Evolutionary conservation across 2,329 filamentous ascomycete species (phyloP).

Genomic region (Arthrinium phaeospermum): DNA sequence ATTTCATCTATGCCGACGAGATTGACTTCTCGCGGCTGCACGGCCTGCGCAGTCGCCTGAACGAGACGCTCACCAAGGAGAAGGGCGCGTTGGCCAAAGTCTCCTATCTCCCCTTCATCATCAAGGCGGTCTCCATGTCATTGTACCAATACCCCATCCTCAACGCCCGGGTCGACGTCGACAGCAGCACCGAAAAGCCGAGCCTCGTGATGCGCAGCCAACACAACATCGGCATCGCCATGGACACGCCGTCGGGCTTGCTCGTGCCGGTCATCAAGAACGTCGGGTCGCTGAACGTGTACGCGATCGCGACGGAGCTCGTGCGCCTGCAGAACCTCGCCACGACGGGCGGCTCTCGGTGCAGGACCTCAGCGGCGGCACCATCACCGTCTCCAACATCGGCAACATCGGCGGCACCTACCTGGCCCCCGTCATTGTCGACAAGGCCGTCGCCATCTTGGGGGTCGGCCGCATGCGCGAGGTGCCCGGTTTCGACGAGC

Average conservation of each 20-base stretch:
- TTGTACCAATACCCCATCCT: slow-evolving; percentile 83
- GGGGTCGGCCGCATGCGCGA: slow-evolving; percentile 82
- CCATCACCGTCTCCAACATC: slow-evolving; percentile 96
- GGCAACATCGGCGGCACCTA: slow-evolving; percentile 94
- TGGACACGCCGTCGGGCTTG: slow-evolving; percentile 89
- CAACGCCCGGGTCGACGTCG: slow-evolving; percentile 80
- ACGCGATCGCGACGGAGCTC: slow-evolving; percentile 79
- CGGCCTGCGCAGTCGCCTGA: slow-evolving; percentile 75
- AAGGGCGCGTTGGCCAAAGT: slow-evolving; percentile 64
- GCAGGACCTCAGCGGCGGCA: slow-evolving; percentile 81
- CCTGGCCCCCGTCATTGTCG: slow-evolving; percentile 87
- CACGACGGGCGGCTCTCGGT: slow-evolving; percentile 72
- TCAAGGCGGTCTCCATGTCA: slow-evolving; percentile 91
- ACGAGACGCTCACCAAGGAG: slow-evolving; percentile 63
- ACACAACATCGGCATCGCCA: slow-evolving; percentile 95
- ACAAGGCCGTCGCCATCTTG: slow-evolving; percentile 88
- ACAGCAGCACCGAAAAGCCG: slow-evolving; percentile 63
- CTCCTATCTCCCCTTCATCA: slow-evolving; percentile 90
- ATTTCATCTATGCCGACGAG: slow-evolving; percentile 94
- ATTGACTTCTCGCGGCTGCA: slow-evolving; percentile 80
- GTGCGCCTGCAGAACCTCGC: slow-evolving; percentile 75
- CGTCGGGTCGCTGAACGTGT: slow-evolving; percentile 77
- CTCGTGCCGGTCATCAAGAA: slow-evolving; percentile 91
- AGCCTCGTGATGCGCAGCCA: slow-evolving; percentile 77
- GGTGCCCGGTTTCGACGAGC: slow-evolving; percentile 77